Evolutionary conservation across 1,139 yeast genomes (phyloP), one percentile per base, ranked within the genome.

Genomic region (Geotrichum carabidarum): DNA sequence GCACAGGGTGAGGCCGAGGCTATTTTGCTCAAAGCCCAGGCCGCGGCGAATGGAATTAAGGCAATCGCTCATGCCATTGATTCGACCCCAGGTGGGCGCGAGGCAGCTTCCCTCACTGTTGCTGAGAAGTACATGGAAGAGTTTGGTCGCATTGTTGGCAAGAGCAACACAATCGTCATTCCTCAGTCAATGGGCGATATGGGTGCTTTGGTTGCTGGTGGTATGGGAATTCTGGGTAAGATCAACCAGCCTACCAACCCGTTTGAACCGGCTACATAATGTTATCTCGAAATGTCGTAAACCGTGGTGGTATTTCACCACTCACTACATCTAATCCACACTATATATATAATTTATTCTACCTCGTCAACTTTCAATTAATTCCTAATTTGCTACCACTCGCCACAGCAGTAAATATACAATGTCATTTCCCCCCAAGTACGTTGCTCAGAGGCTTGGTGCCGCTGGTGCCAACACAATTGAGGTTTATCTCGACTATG

Each of bases 81-180:
- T 54, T 77, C 78, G 51, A 80, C 88, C 18, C 84, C 86, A 7
- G 86, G 85, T 58, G 93, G 94, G 45, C 74, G 73, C 57, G 85
- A 84, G 52, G 95, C 95, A 4, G 89, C 87, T 44, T 75, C 83
- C 37, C 76, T 87, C 61, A 90, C 84, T 68, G 83, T 87, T 48
- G 95, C 95, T 18, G 93, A 86, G 67, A 86, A 84, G 65, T 87
- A 87, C 68, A 87, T 87, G 58, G 86, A 82, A 57, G 88, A 91
- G 48, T 87, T 87, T 67, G 86, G 88, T 50, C 83, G 86, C 61
- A 75, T 87, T 67, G 95, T 95, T 44, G 86, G 87, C 74, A 91
- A 86, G 68, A 74, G 86, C 46, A 87, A 86, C 65, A 84, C 94
- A 1, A 79, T 87, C 35, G 84, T 87, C 44, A 77, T 87, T 44